Base-by-base conservation (phyloP, 495 filamentous ascomycete genomes). In the Pseudevernia furfuracea region DNA sequence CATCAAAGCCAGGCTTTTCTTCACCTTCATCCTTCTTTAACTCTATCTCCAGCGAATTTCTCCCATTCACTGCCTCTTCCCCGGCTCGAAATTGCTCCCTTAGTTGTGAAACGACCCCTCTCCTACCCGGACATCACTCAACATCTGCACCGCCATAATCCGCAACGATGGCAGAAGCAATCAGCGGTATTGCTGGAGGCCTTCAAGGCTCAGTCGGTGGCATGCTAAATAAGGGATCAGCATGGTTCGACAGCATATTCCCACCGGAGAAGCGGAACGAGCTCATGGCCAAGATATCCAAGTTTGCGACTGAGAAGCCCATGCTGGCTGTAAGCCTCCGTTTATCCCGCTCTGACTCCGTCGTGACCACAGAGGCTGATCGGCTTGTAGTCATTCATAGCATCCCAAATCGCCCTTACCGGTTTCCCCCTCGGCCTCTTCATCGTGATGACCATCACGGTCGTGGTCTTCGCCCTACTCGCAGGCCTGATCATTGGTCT, bases 381-480 rank as follows among this genome's bases (percentile, higher is more conserved):
- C 5, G 3, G 1, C 2, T 19, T 17, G 30, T 34, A 71, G 70
- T 66, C 82, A 58, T 85, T 89, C 71, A 67, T 87, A 53, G 72
- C 79, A 49, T 76, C 76, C 12, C 84, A 89, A 67, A 60, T 84
- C 37, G 70, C 77, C 62, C 75, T 87, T 49, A 82, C 82, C 12
- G 75, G 80, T 55, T 66, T 87, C 59, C 87, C 88, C 17, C 39
- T 89, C 60, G 70, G 81, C 38, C 73, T 90, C 49, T 90, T 90
- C 77, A 34, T 80, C 60, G 69, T 80, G 67, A 87, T 88, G 76
- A 73, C 77, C 65, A 65, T 82, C 44, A 79, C 79, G 64, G 77
- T 82, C 55, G 69, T 84, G 71, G 65, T 81, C 69, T 79, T 87
- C 73, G 78, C 82, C 34, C 60, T 85, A 44, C 66, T 82, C 67